phyloP scores from a whole-genome alignment of 2,329 filamentous ascomycete genomes.

The Hypomyces rosellus region DNA sequence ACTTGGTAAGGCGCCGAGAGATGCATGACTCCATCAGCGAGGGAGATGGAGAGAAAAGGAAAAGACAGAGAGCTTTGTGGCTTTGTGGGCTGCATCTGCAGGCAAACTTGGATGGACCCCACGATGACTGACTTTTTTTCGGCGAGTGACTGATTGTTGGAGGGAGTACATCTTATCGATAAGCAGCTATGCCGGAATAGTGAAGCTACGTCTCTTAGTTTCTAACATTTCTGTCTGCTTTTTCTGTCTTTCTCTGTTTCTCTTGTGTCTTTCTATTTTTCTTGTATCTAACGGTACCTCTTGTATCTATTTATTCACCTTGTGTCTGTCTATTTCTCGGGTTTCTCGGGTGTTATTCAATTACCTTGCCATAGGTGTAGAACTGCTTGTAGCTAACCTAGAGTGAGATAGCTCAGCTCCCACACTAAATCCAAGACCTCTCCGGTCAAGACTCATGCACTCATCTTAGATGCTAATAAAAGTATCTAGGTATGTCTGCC shows the following conservation, averaged over 20 bases:
- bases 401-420: too few relatives aligned
- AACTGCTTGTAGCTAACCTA: too few relatives aligned
- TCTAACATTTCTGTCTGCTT: background rate
- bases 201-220: too few relatives aligned
- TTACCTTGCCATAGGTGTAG: too few relatives aligned
- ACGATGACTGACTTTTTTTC: constrained; percentile 11
- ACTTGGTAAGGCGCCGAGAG: constrained; percentile 13
- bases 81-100: constrained; percentile 1
- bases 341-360: too few relatives aligned
- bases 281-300: background rate
- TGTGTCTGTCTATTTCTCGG: background rate
- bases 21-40: constrained; percentile 26
- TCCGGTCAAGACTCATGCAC: too few relatives aligned
- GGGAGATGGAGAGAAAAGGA: background rate
- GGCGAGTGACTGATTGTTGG: background rate
- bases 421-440: too few relatives aligned
- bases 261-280: background rate
- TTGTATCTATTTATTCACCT: background rate
- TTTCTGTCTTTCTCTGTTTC: background rate
- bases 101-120: constrained; percentile 3
- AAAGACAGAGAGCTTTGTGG: background rate
- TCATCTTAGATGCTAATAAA: too few relatives aligned
- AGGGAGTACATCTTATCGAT: background rate
- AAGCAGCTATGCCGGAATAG: background rate
- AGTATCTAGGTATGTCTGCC: too few relatives aligned